These are phyloP conservation scores for Simplicillium sp. DNA, from an alignment of 2,329 filamentous ascomycete genomes.

Conservation along the genomic window DNA sequence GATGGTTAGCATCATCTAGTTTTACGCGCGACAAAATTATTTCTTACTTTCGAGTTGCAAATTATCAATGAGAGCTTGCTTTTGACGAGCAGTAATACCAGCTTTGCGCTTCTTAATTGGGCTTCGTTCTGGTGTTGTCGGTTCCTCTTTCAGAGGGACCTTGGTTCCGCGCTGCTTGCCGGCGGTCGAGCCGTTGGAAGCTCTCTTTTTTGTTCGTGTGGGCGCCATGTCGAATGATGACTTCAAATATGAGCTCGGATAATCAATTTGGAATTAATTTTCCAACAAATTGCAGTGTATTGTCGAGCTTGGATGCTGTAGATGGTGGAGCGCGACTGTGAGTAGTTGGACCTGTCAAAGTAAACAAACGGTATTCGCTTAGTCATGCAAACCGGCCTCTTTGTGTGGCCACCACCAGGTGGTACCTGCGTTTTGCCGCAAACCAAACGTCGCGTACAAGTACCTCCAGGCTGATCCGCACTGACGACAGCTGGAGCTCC, in stretches of 20 bases:
- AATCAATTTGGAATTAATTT: background rate
- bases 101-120: constrained; percentile 53
- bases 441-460: background rate
- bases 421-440: constrained; percentile 25
- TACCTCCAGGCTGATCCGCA: constrained; percentile 7
- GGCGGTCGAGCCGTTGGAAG: constrained; percentile 3
- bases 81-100: constrained; percentile 61
- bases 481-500: constrained; percentile 7
- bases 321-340: constrained; percentile 5
- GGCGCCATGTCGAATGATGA: constrained; percentile 3
- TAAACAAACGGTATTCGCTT: constrained; percentile 10
- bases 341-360: constrained; percentile 5
- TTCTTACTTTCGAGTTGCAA: constrained; percentile 74
- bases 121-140: constrained; percentile 38
- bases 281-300: background rate
- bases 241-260: background rate
- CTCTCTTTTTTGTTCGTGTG: constrained; percentile 6
- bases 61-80: constrained; percentile 82
- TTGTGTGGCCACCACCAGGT: constrained; percentile 19
- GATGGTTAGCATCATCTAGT: constrained; percentile 9
- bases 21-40: background rate
- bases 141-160: constrained; percentile 15
- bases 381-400: constrained; percentile 7
- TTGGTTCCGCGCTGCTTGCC: constrained; percentile 8
- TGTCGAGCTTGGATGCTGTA: background rate